Evolutionary conservation across 2,329 filamentous ascomycete genomes (phyloP).

Genomic region (Sclerotinia sclerotiorum): DNA sequence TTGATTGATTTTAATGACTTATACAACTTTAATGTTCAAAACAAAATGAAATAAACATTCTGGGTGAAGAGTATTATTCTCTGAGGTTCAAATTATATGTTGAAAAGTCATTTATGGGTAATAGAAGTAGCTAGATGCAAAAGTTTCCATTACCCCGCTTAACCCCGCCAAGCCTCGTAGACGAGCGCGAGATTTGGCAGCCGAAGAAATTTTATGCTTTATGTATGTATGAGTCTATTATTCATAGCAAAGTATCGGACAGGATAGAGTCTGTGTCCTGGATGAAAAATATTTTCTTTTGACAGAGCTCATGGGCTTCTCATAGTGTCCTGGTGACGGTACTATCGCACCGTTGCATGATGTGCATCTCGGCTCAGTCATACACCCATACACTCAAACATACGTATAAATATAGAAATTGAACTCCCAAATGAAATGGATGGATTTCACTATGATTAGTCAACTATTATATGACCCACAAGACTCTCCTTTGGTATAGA

Average conservation of each 20-base stretch:
- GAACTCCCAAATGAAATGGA: not conserved
- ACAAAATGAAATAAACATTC: no score
- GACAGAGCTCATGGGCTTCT: not conserved
- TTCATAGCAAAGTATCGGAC: not conserved
- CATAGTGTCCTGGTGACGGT: not conserved
- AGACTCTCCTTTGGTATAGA: not conserved
- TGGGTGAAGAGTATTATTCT: no score
- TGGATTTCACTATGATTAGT: no score
- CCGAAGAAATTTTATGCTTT: not conserved
- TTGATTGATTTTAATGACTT: no score
- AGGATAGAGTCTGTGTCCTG: no score
- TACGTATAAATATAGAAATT: not conserved
- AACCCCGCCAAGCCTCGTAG: not conserved
- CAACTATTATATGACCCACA: no score
- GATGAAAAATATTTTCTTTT: no score
- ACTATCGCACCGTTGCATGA: not conserved
- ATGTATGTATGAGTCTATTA: not conserved
- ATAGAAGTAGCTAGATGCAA: not conserved
- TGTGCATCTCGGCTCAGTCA: not conserved
- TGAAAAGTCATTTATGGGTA: no score
- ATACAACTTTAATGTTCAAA: no score
- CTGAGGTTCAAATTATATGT: no score
- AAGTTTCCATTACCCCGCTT: not conserved
- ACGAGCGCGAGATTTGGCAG: not conserved
- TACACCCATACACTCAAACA: not conserved